Base-by-base conservation (phyloP, 768 basidiomycete species). In the Auriculariales sp. region DNA sequence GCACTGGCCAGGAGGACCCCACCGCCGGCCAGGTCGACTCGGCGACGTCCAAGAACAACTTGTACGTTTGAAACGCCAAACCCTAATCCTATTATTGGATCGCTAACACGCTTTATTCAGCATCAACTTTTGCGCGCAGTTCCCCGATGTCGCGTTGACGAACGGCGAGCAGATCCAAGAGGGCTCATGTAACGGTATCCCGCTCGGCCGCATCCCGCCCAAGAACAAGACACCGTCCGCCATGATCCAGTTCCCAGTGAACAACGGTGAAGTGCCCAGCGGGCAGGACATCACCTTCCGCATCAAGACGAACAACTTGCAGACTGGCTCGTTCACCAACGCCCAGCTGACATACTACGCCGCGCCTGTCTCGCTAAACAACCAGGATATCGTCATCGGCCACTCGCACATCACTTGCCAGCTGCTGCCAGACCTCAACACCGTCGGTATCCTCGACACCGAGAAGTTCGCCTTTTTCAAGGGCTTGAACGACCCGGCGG, bases 381-480 rank as follows among this genome's bases (percentile, higher is more conserved):
- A 25, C n/a, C 22, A 56, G 7, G 63, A 64, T 35, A 54, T 59
- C 29, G 52, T 65, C 46, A 59, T 65, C 47, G 66, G 65, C 36
- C 55, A 58, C 55, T 58, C 55, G 3, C 65, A 66, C 53, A 55
- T 67, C 50, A 60, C 61, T 28, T 54, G 65, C 51, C 58, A 67
- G 53, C 50, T 47, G 48, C 60, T 65, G 49, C 51, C 53, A 22
- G 54, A 55, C 11, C 34, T 58, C 60, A 24, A 50, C 50, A 9
- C 42, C 6, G 46, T 44, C 9, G 50, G 46, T 4, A 42, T 61
- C 5, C 57, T 57, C 24, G 52, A 62, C 53, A 57, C 62, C 2
- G 55, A 57, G 34, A 48, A 54, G 15, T 67, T 67, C 45, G 61
- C 58, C 0, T 65, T 66, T 53, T 66, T 66, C 65, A 62, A 62